Conservation (phyloP, 129 eudicot genomes). For the Lonicera japonica region DNA sequence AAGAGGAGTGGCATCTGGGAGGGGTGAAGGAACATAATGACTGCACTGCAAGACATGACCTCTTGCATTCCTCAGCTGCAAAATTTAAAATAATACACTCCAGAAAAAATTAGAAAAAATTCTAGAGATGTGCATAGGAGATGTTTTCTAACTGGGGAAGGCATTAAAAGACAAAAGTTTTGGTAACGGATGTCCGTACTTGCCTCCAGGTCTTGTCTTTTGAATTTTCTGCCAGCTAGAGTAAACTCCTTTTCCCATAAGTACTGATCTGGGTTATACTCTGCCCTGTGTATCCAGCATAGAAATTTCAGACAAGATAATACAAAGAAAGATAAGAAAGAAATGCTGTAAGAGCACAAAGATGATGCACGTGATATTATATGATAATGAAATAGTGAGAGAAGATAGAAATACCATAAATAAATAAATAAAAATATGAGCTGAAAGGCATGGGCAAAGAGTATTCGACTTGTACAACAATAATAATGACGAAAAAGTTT, state of each 20-base stretch:
- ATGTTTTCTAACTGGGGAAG: neutral
- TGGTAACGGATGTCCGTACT: slow-evolving; percentile 50
- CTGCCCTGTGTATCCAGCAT: slow-evolving; percentile 53
- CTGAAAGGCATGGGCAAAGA: no score
- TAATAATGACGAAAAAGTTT: no score
- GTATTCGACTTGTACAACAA: no score
- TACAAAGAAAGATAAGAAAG: neutral
- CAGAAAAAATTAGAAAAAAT: neutral
- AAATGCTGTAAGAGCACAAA: neutral
- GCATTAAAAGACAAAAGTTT: slow-evolving; percentile 1
- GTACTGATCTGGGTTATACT: slow-evolving; percentile 79
- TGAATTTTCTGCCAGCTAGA: slow-evolving; percentile 73
- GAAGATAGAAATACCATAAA: no score
- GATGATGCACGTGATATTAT: neutral
- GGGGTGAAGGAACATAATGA: slow-evolving; percentile 76
- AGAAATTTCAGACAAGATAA: neutral
- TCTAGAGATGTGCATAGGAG: neutral
- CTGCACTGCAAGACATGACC: slow-evolving; percentile 75
- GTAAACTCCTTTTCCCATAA: slow-evolving; percentile 83
- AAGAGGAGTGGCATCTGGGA: slow-evolving; percentile 53
- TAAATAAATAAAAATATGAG: no score
- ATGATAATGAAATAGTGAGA: neutral
- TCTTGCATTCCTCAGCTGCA: slow-evolving; percentile 84
- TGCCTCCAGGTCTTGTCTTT: slow-evolving; percentile 91
- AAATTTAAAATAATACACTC: slow-evolving; percentile 8